Evolutionary conservation across 2,329 filamentous ascomycete species (phyloP).

Genomic region (Teratosphaeria zuluensis): DNA sequence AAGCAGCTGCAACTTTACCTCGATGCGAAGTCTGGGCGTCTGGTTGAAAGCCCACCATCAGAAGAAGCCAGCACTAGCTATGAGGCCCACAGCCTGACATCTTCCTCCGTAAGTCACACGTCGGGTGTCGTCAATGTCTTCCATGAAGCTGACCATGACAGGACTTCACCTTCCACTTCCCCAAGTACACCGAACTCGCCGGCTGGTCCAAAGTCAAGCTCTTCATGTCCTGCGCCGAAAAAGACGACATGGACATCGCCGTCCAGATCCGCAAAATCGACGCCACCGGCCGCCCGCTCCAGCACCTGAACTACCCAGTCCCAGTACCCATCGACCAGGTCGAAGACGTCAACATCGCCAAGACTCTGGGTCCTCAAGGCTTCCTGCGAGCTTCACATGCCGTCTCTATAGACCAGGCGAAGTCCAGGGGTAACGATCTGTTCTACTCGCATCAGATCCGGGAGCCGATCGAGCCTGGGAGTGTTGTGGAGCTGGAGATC

Average conservation of each 20-base stretch:
- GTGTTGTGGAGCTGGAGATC: conserved; percentile 38
- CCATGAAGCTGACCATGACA: too few relatives aligned
- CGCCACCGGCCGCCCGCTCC: conserved; percentile 2
- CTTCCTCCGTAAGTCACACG: not conserved
- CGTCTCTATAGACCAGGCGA: conserved; percentile 16
- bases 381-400: conserved; percentile 42
- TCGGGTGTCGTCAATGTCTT: too few relatives aligned
- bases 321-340: conserved; percentile 39
- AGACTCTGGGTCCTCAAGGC: conserved; percentile 4
- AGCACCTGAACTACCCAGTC: conserved; percentile 7
- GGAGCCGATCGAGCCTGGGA: conserved; percentile 28
- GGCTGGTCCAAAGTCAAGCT: conserved; percentile 39
- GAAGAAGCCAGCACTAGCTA: not conserved
- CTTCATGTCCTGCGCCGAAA: conserved; percentile 26
- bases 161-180: conserved; percentile 32
- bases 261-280: conserved; percentile 9
- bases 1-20: not conserved
- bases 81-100: not conserved
- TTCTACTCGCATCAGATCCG: conserved; percentile 25
- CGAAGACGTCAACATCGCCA: conserved; percentile 12
- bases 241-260: conserved; percentile 12
- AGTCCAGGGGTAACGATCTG: conserved; percentile 23
- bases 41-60: not conserved
- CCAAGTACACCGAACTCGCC: conserved; percentile 29
- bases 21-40: not conserved